Percentiles rank a stretch among this genome's conserved stretches.
phyloP scores from a whole-genome alignment of 2,329 filamentous ascomycete genomes.

The Sarocladium strictum region DNA sequence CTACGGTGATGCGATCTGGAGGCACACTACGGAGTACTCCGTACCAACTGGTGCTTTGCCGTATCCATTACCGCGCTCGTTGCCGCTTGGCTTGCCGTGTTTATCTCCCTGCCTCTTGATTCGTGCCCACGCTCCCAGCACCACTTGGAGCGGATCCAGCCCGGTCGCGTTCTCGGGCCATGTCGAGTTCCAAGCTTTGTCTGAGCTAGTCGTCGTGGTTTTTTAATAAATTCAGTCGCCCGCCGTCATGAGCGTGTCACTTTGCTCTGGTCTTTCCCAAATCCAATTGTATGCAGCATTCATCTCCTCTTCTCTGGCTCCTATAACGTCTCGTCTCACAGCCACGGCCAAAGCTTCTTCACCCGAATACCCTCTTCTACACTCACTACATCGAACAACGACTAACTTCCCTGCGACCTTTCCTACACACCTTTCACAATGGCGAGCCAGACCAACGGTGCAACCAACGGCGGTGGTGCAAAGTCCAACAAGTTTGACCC shows the following conservation, averaged over 20 bases:
- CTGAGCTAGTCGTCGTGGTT: background rate
- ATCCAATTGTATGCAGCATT: too few species aligned
- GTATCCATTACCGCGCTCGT: slow-evolving; percentile 4
- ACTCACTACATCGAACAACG: too few species aligned
- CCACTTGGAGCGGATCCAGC: background rate
- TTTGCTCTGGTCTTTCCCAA: background rate
- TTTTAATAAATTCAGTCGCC: background rate
- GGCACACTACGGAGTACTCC: too few species aligned
- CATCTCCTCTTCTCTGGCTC: background rate
- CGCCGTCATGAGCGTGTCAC: background rate
- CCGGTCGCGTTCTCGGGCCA: background rate
- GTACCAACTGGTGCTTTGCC: background rate
- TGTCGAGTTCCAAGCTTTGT: background rate
- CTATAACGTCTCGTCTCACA: too few species aligned
- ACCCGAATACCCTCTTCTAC: too few species aligned
- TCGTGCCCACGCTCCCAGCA: slow-evolving; percentile 5
- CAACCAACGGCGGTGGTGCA: slow-evolving; percentile 22
- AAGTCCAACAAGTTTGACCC: slow-evolving; percentile 55
- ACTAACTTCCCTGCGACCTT: too few species aligned
- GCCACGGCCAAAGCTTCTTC: too few species aligned
- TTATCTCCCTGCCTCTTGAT: slow-evolving; percentile 2
- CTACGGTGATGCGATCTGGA: background rate
- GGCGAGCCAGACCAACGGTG: slow-evolving; percentile 18
- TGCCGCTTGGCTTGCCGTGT: slow-evolving; percentile 9
- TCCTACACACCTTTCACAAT: slow-evolving; percentile 7